Evolutionary conservation across 208 protist genomes (phyloP), one percentile per base, ranked within the genome.

Genomic region (Acanthamoeba healyi): DNA sequence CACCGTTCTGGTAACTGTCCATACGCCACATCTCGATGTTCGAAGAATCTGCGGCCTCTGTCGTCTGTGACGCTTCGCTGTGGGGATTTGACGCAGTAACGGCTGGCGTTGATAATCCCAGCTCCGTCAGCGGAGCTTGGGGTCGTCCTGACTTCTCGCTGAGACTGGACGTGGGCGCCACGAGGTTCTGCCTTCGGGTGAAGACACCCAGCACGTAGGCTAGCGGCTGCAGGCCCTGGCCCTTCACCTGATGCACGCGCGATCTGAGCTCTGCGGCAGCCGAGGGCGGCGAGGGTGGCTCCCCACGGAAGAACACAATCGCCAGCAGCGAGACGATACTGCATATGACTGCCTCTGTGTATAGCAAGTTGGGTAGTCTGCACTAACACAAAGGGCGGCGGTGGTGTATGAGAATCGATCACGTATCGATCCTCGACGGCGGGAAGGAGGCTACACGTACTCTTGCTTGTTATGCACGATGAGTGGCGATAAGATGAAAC

Each of bases 221-320:
- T 5, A 79, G 70, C 32, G 70, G 32, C n/a, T n/a, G n/a, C n/a
- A n/a, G n/a, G n/a, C n/a, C n/a, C 29, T 24, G 14, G n/a, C 70
- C 70, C 38, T 79, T 38, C 5, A 7, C 6, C n/a, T 67, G 58
- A 42, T 42, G n/a, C 12, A 79, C 70, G 29, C 70, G 70, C 12
- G 10, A 42, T 32, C 24, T 79, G 70, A 79, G 70, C 38, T 79
- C 79, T 5, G 79, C 79, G 14, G 79, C 19, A 6, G 79, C 79
- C 3, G 46, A 63, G 7, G 79, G 79, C 38, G 79, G 79, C 36
- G 79, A 63, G 14, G 79, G 79, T 4, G 79, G 14, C 40, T 54
- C 79, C 3, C 79, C 79, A 9, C 79, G 40, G 79, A 87, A 87
- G 79, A 87, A 87, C 34, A 61, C 38, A 42, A 87, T 87, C 38